These are phyloP conservation scores for Kwoniella heveanensis DNA, from an alignment of 768 basidiomycete genomes.

Conservation along the genomic window DNA sequence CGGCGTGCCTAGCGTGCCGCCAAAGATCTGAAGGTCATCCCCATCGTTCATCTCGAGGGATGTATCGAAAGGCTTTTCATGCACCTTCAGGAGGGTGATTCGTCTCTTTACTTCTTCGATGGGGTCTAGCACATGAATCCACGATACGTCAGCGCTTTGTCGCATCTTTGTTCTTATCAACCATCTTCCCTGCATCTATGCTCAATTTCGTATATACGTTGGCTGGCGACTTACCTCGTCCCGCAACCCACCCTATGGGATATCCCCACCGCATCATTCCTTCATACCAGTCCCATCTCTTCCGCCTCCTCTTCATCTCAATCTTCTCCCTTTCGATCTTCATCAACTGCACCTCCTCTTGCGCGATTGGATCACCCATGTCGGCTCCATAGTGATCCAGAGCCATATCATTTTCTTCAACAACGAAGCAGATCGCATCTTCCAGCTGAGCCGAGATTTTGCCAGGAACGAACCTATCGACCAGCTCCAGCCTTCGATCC, in stretches of 20 bases:
- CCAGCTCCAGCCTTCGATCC: slow-evolving; percentile 27
- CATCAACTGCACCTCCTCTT: not conserved
- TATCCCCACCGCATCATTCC: slow-evolving; percentile 47
- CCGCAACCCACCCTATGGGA: slow-evolving; percentile 44
- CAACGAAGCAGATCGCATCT: slow-evolving; percentile 35
- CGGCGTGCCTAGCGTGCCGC: slow-evolving; percentile 25
- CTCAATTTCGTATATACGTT: no score
- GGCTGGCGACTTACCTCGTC: slow-evolving; percentile 37
- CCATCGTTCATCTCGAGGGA: slow-evolving; percentile 16
- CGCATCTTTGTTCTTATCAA: no score
- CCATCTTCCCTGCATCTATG: no score
- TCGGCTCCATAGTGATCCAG: slow-evolving; percentile 4
- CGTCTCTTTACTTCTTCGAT: slow-evolving; percentile 29
- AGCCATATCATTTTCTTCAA: slow-evolving; percentile 7
- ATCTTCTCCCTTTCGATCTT: slow-evolving; percentile 7
- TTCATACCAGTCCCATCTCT: slow-evolving; percentile 39
- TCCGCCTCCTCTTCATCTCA: slow-evolving; percentile 11
- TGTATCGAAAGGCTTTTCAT: slow-evolving; percentile 15
- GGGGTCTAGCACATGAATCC: slow-evolving; percentile 31
- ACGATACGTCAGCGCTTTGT: not conserved
- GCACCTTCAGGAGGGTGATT: slow-evolving; percentile 6
- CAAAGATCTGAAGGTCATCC: slow-evolving; percentile 31
- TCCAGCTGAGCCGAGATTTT: slow-evolving; percentile 29
- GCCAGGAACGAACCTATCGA: slow-evolving; percentile 30
- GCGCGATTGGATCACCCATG: slow-evolving; percentile 5